A percentile compares a stretch with the other conserved stretches of the same genome.
phyloP scores from a whole-genome alignment of 2,329 filamentous ascomycete genomes.

The Pseudogymnoascus sp. region DNA sequence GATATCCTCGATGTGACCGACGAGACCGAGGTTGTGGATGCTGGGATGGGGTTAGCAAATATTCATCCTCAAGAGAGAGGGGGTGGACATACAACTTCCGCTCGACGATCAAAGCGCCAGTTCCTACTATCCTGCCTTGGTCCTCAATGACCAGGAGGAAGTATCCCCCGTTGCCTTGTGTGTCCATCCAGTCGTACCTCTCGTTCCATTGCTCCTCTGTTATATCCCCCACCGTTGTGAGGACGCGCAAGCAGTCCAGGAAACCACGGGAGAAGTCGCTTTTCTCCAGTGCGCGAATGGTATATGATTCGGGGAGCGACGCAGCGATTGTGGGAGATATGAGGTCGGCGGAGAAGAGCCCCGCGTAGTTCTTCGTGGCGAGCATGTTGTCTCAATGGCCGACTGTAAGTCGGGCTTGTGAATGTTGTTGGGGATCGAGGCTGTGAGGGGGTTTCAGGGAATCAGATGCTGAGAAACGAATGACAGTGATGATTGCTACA shows the following conservation, averaged over 20 bases:
- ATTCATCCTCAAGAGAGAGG: neutral
- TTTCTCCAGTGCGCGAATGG: constrained; percentile 67
- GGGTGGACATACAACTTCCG: constrained; percentile 67
- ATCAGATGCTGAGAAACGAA: neutral
- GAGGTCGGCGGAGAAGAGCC: constrained; percentile 69
- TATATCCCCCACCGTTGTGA: constrained; percentile 88
- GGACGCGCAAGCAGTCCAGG: constrained; percentile 80
- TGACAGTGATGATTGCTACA: neutral
- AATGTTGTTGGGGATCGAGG: neutral
- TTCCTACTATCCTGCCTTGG: constrained; percentile 61
- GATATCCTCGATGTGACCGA: constrained; percentile 97
- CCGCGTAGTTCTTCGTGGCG: constrained; percentile 27
- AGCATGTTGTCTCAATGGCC: neutral
- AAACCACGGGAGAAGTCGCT: constrained; percentile 76
- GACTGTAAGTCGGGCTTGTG: neutral
- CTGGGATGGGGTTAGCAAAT: constrained; percentile 33
- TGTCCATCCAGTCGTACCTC: constrained; percentile 71
- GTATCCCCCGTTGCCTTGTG: constrained; percentile 61
- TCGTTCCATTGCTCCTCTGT: constrained; percentile 62
- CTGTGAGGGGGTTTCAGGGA: neutral
- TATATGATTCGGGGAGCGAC: constrained; percentile 71
- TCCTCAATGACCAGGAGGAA: constrained; percentile 82
- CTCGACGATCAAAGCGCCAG: constrained; percentile 84
- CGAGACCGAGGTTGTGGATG: constrained; percentile 71
- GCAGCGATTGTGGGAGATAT: constrained; percentile 67